Percentiles rank a stretch among this genome's conserved stretches.
These are phyloP conservation scores for Rhizopus microsporus DNA, from an alignment of 371 early-diverging fungal genomes.

Conservation along the genomic window DNA sequence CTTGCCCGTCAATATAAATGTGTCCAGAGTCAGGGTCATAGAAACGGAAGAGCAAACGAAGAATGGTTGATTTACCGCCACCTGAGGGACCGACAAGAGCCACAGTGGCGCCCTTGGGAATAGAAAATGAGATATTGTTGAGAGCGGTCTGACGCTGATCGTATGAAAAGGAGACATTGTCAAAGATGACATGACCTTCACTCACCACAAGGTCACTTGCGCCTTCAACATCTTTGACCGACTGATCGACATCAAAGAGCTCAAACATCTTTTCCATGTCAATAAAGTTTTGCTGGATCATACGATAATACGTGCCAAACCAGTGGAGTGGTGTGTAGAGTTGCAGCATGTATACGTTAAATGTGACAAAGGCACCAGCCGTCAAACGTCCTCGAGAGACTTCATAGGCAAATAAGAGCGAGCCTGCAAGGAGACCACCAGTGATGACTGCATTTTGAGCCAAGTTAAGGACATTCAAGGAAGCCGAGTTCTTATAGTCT, in stretches of 20 bases:
- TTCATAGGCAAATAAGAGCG: slow-evolving; percentile 77
- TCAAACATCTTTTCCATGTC: slow-evolving; percentile 95
- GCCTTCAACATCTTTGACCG: slow-evolving; percentile 62
- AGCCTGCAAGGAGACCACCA: slow-evolving; percentile 74
- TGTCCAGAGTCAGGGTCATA: slow-evolving; percentile 81
- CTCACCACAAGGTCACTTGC: slow-evolving; percentile 52
- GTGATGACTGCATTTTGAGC: slow-evolving; percentile 87
- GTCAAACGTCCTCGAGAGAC: slow-evolving; percentile 71
- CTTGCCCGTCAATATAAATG: slow-evolving; percentile 89
- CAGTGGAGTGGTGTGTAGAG: slow-evolving; percentile 67
- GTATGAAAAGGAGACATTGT: slow-evolving; percentile 84
- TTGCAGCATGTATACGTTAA: slow-evolving; percentile 82
- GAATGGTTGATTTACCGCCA: slow-evolving; percentile 87
- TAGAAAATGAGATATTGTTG: slow-evolving; percentile 75
- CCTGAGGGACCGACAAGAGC: slow-evolving; percentile 93
- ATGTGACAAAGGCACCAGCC: slow-evolving; percentile 88
- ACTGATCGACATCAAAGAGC: slow-evolving; percentile 73
- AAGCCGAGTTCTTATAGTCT: slow-evolving; percentile 70
- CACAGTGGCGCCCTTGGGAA: slow-evolving; percentile 79
- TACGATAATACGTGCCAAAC: slow-evolving; percentile 54
- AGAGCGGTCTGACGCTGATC: slow-evolving; percentile 66
- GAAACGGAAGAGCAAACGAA: slow-evolving; percentile 88
- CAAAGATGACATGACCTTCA: slow-evolving; percentile 69
- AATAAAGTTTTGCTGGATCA: slow-evolving; percentile 82
- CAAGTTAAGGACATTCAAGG: slow-evolving; percentile 79